Base-by-base conservation (phyloP, 2,329 filamentous ascomycete genomes). In the Graphium sp. region DNA sequence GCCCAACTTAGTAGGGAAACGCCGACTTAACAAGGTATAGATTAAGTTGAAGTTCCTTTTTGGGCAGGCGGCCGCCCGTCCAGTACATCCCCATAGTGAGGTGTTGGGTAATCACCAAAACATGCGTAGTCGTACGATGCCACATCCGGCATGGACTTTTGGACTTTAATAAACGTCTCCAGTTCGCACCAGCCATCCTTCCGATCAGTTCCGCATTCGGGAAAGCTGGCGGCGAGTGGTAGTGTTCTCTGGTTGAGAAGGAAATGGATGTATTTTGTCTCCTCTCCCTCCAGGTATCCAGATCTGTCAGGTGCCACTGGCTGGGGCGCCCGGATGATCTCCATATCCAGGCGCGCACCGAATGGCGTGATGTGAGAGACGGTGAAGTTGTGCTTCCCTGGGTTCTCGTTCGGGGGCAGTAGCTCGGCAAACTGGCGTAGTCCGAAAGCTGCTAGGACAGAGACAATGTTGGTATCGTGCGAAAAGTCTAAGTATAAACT, bases 121-220 rank as follows among this genome's bases (percentile, higher is more conserved):
- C 79, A 85, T 21, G 72, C 63, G 41, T 67, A 62, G 11, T 79
- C 65, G 41, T 66, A 83, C 39, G 66, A 49, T 4, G 74, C 73
- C 35, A 60, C 50, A 12, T 53, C 57, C 20, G 67, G 46, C 58
- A 72, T 72, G 35, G 52, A 53, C 34, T 69, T 57, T 50, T 77
- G 70, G 5, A 72, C 55, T 34, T 64, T 47, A 24, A 84, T 41
- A 41, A 84, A 83, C 0, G 72, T 72, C 4, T 61, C 59, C 27
- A 84, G 46, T 43, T 83, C 76, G 44, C 79, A 84, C 77, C 79
- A 84, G 1, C 78, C 79, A 46, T 84, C 79, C 24, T 72, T 63
- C 5, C 78, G 53, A 8, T 59, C 44, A 2, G 39, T 50, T 22
- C 66, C 74, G 39, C 79, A 84, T 33, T 71, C 65, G 2, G 63